These are phyloP conservation scores for Centrapalus pauciflorus DNA, from an alignment of 129 eudicot genomes.

Conservation along the genomic window DNA sequence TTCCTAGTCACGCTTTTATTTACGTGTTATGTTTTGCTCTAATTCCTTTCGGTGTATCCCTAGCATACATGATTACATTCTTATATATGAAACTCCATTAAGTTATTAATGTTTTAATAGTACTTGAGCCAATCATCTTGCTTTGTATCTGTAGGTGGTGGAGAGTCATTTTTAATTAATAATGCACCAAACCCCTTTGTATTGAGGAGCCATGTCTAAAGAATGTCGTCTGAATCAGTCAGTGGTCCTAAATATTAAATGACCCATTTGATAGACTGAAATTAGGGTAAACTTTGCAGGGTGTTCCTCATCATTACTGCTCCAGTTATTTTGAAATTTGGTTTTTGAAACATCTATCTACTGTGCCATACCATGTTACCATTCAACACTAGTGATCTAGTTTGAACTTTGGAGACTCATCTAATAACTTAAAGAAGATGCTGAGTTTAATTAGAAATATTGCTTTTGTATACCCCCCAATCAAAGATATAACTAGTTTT, in stretches of 20 bases:
- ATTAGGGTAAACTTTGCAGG: slow-evolving; percentile 26
- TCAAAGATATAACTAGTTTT: slow-evolving; percentile 43
- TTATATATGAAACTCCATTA: not conserved
- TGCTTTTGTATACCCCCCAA: slow-evolving; percentile 53
- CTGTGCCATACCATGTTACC: not conserved
- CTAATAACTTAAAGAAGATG: not conserved
- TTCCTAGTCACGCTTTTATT: slow-evolving; percentile 16
- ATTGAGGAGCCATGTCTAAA: slow-evolving; percentile 1
- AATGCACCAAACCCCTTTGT: not conserved
- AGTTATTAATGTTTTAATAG: not conserved
- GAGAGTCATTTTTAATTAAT: not conserved
- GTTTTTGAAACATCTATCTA: slow-evolving; percentile 4
- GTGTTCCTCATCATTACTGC: slow-evolving; percentile 15
- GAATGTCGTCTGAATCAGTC: slow-evolving; percentile 22
- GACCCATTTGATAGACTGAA: slow-evolving; percentile 11
- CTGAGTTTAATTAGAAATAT: slow-evolving; percentile 16
- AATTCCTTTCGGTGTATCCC: not conserved
- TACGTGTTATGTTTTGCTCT: not conserved
- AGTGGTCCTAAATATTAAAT: slow-evolving; percentile 35
- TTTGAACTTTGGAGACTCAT: not conserved
- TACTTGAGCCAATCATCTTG: slow-evolving; percentile 2
- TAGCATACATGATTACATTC: not conserved
- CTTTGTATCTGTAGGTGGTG: not conserved
- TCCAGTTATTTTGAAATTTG: slow-evolving; percentile 19
- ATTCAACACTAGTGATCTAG: not conserved